A percentile compares a stretch with the other conserved stretches of the same genome.
These are phyloP conservation scores for Exophiala sp. DNA, from an alignment of 2,329 filamentous ascomycete genomes.

Conservation along the genomic window DNA sequence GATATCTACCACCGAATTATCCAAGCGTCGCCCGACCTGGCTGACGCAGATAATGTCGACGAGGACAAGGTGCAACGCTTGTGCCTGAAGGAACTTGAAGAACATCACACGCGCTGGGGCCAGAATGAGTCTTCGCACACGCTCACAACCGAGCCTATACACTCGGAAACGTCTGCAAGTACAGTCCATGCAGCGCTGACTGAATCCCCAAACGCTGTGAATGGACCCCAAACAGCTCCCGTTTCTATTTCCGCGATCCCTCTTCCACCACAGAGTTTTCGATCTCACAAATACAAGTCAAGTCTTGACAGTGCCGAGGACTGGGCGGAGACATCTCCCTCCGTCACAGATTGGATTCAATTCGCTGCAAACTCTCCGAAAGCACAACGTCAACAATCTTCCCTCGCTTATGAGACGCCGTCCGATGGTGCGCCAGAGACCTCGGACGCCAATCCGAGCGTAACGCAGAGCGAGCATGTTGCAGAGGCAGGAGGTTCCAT, in stretches of 20 bases:
- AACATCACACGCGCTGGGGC: constrained; percentile 15
- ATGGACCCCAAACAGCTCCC: background rate
- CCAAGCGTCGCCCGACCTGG: constrained; percentile 50
- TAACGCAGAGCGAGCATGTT: background rate
- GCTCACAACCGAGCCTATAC: constrained; percentile 6
- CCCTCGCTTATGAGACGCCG: constrained; percentile 11
- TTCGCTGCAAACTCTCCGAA: constrained; percentile 32
- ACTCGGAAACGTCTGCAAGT: constrained; percentile 2
- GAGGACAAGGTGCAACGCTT: constrained; percentile 53
- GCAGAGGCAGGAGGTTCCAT: background rate
- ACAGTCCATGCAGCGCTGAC: background rate
- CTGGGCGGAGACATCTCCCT: constrained; percentile 49
- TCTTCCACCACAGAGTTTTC: constrained; percentile 16
- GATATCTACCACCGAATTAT: constrained; percentile 38
- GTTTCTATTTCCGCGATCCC: background rate
- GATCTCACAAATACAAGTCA: constrained; percentile 34
- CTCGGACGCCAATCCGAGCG: background rate
- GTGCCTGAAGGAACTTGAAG: constrained; percentile 50
- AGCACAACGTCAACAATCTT: constrained; percentile 10
- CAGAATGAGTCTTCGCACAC: constrained; percentile 7
- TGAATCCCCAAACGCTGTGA: background rate
- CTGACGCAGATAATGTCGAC: constrained; percentile 53
- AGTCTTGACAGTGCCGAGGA: constrained; percentile 46
- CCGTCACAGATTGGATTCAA: constrained; percentile 49
- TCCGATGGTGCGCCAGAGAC: background rate